Conservation (phyloP, 352 stramenopile species). For the Globisporangium yorkense region DNA sequence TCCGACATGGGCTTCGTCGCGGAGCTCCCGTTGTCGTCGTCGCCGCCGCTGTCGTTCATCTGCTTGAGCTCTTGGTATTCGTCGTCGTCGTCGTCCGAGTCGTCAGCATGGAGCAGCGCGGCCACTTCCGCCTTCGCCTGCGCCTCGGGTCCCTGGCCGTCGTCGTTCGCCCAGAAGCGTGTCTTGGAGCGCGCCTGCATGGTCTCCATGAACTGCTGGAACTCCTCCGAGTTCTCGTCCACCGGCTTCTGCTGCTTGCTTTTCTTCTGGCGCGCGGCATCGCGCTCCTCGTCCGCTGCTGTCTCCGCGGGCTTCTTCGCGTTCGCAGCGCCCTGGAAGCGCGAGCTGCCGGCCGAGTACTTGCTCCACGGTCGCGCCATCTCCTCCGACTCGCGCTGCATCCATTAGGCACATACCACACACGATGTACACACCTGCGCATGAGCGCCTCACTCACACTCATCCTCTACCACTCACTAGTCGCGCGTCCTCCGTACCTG, state of each 20-base stretch:
- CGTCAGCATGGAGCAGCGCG: slow-evolving; percentile 20
- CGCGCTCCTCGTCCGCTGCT: slow-evolving; percentile 10
- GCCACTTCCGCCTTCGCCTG: slow-evolving; percentile 19
- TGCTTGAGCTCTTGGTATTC: slow-evolving; percentile 86
- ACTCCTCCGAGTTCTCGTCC: slow-evolving; percentile 47
- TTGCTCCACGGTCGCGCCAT: slow-evolving; percentile 85
- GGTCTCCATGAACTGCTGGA: slow-evolving; percentile 87
- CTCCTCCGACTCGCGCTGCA: slow-evolving; percentile 40
- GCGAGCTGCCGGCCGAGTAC: slow-evolving; percentile 82
- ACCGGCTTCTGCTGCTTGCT: slow-evolving; percentile 23
- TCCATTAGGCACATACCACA: slow-evolving; percentile 8
- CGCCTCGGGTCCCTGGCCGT: slow-evolving; percentile 46
- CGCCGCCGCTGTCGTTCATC: slow-evolving; percentile 21
- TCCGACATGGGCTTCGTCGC: slow-evolving; percentile 62
- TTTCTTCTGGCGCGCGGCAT: slow-evolving; percentile 22
- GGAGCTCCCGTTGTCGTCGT: slow-evolving; percentile 21
- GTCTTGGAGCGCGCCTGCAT: slow-evolving; percentile 88
- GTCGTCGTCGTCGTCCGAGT: slow-evolving; percentile 46
- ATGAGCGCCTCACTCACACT: slow-evolving; percentile 5
- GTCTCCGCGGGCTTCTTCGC: slow-evolving; percentile 20
- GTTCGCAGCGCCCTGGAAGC: slow-evolving; percentile 27
- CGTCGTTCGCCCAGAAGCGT: slow-evolving; percentile 90
- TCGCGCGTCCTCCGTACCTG: slow-evolving; percentile 22
- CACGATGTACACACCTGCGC: not conserved
- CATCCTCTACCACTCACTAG: not conserved